A percentile compares a stretch with the other conserved stretches of the same genome.
Conservation (phyloP, 306 rosid genomes). For the Hippophae rhamnoides region DNA sequence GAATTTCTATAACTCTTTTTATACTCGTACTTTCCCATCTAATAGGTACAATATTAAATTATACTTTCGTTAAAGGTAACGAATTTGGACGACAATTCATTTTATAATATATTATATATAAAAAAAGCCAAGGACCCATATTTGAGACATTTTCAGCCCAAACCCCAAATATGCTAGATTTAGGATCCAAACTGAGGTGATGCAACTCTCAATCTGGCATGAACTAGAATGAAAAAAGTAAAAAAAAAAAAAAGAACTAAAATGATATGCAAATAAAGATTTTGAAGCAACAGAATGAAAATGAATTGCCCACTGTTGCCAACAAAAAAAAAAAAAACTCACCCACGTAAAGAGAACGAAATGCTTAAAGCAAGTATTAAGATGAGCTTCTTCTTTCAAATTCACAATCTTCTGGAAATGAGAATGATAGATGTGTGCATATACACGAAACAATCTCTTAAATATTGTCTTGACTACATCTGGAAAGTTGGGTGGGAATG, state of each 20-base stretch:
- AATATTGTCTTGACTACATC: conserved; percentile 80
- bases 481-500: conserved; percentile 63
- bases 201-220: too few species aligned
- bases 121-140: too few species aligned
- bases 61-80: too few species aligned
- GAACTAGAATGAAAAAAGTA: too few species aligned
- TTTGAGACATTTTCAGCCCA: too few species aligned
- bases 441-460: conserved; percentile 77
- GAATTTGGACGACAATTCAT: too few species aligned
- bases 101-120: too few species aligned
- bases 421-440: conserved; percentile 79
- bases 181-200: too few species aligned
- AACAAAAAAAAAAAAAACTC: conserved; percentile 16
- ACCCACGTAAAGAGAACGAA: conserved; percentile 83
- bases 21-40: rapidly evolving
- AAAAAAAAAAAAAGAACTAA: background rate
- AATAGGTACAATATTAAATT: too few species aligned
- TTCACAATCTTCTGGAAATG: conserved; percentile 77
- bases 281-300: background rate
- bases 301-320: background rate
- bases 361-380: conserved; percentile 90
- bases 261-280: too few species aligned
- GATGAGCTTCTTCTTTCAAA: conserved; percentile 90
- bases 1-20: too few species aligned
- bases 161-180: too few species aligned